phyloP scores from a whole-genome alignment of 768 basidiomycete species.

The Tylopilus rubrobrunneus region DNA sequence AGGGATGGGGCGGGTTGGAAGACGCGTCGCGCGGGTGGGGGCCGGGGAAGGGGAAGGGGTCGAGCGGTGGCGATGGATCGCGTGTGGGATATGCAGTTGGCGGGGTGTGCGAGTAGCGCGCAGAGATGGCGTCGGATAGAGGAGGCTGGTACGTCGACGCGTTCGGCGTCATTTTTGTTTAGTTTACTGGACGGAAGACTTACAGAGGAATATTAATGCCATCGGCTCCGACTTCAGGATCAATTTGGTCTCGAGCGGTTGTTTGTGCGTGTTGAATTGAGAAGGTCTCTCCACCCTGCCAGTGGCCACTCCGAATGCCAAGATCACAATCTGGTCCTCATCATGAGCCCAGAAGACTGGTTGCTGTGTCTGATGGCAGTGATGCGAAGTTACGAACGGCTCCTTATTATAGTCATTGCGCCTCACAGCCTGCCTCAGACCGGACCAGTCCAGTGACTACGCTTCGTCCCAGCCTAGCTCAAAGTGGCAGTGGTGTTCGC shows the following conservation, averaged over 20 bases:
- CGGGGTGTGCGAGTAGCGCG: constrained; percentile 5
- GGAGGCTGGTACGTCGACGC: not conserved
- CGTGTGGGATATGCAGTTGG: not conserved
- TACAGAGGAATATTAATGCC: constrained; percentile 5
- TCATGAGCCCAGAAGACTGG: no score
- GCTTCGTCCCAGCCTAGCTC: no score
- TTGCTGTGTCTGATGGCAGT: no score
- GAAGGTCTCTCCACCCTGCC: constrained; percentile 12
- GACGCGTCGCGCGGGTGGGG: constrained; percentile 15
- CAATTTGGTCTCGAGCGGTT: constrained; percentile 13
- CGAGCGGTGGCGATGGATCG: constrained; percentile 9
- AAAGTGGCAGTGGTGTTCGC: no score
- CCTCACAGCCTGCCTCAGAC: no score
- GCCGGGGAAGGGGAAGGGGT: not conserved
- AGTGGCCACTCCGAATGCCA: no score
- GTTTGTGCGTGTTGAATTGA: constrained; percentile 26
- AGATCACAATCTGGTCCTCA: no score
- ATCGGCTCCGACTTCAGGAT: no score
- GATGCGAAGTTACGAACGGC: no score
- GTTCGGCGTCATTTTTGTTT: not conserved
- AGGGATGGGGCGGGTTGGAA: not conserved
- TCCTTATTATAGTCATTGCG: no score
- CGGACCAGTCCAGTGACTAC: no score
- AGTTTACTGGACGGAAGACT: not conserved
- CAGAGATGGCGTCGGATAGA: constrained; percentile 1